A percentile compares a stretch with the other conserved stretches of the same genome.
These are phyloP conservation scores for Neofusicoccum kwambonambiense DNA, from an alignment of 2,329 filamentous ascomycete genomes.

Conservation along the genomic window DNA sequence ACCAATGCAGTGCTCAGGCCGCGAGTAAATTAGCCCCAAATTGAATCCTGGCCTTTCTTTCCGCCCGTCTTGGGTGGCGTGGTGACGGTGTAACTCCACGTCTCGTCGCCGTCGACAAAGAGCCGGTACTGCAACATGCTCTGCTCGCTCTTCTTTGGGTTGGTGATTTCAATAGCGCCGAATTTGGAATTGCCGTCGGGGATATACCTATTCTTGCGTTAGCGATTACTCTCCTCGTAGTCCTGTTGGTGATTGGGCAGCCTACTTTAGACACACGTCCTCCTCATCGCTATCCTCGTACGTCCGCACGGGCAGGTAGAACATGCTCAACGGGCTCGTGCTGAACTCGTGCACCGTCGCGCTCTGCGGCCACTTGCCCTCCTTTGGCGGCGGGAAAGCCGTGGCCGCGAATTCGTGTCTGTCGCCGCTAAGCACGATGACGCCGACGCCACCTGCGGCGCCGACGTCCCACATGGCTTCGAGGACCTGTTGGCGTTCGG, in stretches of 20 bases:
- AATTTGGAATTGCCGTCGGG: constrained; percentile 88
- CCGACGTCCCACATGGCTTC: constrained; percentile 91
- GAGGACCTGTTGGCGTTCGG: constrained; percentile 74
- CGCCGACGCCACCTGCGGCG: constrained; percentile 66
- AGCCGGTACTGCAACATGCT: constrained; percentile 77
- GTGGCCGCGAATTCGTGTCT: constrained; percentile 97
- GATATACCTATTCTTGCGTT: constrained; percentile 59
- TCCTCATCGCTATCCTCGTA: constrained; percentile 71
- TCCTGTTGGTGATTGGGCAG: constrained; percentile 33
- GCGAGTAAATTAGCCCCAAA: constrained; percentile 38
- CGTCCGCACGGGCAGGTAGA: constrained; percentile 81
- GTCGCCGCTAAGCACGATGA: constrained; percentile 85
- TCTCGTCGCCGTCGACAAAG: constrained; percentile 76
- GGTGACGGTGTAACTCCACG: constrained; percentile 63
- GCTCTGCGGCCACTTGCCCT: constrained; percentile 52
- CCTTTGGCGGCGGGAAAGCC: constrained; percentile 63
- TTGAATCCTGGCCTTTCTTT: constrained; percentile 45
- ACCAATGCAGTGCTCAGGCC: too few relatives aligned
- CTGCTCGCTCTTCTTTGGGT: constrained; percentile 61
- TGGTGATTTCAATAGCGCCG: constrained; percentile 76
- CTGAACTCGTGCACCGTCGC: constrained; percentile 80
- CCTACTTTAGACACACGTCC: constrained; percentile 78
- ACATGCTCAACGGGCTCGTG: constrained; percentile 87
- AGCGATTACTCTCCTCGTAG: not conserved
- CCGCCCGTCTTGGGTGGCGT: constrained; percentile 43